Evolutionary conservation across 108 stramenopile species (phyloP).

Genomic region (Pseudonitzschia delicatissima): DNA sequence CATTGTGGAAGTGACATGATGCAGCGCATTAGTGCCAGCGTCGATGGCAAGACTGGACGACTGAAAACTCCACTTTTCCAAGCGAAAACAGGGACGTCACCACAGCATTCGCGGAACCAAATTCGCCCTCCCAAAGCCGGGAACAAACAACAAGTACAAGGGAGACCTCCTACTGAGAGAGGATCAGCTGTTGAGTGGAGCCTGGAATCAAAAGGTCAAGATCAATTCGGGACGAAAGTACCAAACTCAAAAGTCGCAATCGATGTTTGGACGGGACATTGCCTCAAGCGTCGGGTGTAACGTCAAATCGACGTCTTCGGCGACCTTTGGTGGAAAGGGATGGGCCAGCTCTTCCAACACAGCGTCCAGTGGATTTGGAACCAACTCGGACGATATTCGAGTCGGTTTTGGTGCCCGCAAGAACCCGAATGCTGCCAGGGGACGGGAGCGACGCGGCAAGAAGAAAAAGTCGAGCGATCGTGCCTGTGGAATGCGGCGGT

Average conservation of each 20-base stretch:
- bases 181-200: conserved; percentile 95
- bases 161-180: conserved; percentile 94
- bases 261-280: conserved; percentile 88
- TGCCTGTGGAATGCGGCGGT: conserved; percentile 85
- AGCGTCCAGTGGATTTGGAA: neutral
- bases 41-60: conserved; percentile 88
- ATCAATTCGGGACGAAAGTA: conserved; percentile 61
- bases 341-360: neutral
- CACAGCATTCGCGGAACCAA: conserved; percentile 87
- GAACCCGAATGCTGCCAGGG: conserved; percentile 89
- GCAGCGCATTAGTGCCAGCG: conserved; percentile 82
- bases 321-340: conserved; percentile 15
- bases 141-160: conserved; percentile 54
- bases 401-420: conserved; percentile 84
- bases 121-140: conserved; percentile 91
- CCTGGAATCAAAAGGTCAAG: conserved; percentile 94
- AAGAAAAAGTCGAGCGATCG: conserved; percentile 78
- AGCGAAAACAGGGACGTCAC: conserved; percentile 70
- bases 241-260: conserved; percentile 45
- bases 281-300: conserved; percentile 83
- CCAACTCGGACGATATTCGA: conserved; percentile 55
- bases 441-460: conserved; percentile 93
- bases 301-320: conserved; percentile 46
- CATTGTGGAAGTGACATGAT: conserved; percentile 84
- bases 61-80: conserved; percentile 83